Conservation (phyloP, 164 flowering plant species). For the Cinnamomum chago region DNA sequence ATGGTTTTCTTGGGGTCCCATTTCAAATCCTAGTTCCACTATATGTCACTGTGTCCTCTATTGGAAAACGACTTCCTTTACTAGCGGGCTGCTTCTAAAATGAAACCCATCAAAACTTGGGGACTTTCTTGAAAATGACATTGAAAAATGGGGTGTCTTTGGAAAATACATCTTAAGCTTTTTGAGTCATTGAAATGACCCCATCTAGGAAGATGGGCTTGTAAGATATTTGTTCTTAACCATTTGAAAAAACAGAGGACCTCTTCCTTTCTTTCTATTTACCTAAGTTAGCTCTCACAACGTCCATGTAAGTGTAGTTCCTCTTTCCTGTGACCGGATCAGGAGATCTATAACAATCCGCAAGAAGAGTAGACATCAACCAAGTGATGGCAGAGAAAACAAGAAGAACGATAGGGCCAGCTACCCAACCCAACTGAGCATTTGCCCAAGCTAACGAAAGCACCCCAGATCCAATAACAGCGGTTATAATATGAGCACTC, state of each 20-base stretch:
- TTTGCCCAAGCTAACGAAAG: slow-evolving; percentile 87
- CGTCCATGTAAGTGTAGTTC: slow-evolving; percentile 92
- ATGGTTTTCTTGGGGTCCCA: too few relatives aligned
- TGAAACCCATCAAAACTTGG: too few relatives aligned
- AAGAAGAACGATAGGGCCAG: slow-evolving; percentile 63
- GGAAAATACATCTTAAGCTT: background rate
- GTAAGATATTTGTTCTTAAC: background rate
- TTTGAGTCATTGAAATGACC: too few relatives aligned
- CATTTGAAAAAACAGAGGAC: background rate
- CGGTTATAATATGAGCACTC: slow-evolving; percentile 93
- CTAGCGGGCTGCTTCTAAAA: too few relatives aligned
- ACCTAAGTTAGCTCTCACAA: slow-evolving; percentile 76
- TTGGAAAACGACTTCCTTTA: too few relatives aligned
- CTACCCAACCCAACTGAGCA: slow-evolving; percentile 93
- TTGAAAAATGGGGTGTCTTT: background rate
- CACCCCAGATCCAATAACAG: slow-evolving; percentile 97
- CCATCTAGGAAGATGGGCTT: too few relatives aligned
- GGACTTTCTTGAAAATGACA: too few relatives aligned
- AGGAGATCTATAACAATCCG: slow-evolving; percentile 78
- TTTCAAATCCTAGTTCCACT: too few relatives aligned
- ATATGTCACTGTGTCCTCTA: too few relatives aligned
- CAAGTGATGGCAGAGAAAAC: slow-evolving; percentile 79
- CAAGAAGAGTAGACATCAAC: slow-evolving; percentile 75
- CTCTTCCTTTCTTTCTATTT: slow-evolving; percentile 5
- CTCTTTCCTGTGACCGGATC: slow-evolving; percentile 77